phyloP scores from a whole-genome alignment of 129 eudicot genomes.

The Erigeron canadensis region DNA sequence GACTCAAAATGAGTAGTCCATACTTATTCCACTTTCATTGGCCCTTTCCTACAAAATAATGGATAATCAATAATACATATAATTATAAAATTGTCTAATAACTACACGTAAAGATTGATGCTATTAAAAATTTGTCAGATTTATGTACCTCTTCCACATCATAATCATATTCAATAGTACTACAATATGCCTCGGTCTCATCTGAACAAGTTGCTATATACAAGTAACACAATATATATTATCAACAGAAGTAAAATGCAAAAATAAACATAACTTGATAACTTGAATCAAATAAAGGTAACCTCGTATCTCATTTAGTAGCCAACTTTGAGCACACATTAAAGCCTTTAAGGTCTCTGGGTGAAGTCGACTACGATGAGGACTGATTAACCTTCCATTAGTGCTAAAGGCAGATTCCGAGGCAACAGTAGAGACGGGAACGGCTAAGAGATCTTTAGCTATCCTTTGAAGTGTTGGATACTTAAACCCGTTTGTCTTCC shows the following conservation, averaged over 20 bases:
- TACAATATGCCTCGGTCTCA: neutral
- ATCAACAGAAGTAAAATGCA: neutral
- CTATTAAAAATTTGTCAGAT: too few relatives aligned
- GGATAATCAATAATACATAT: too few relatives aligned
- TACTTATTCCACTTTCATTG: too few relatives aligned
- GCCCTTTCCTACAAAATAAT: too few relatives aligned
- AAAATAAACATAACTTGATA: neutral
- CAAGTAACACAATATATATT: neutral
- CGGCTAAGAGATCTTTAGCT: conserved; percentile 19
- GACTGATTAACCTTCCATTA: neutral
- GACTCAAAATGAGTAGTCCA: too few relatives aligned
- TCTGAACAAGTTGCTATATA: neutral
- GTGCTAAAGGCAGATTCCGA: neutral
- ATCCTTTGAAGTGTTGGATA: conserved; percentile 29
- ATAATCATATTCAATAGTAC: neutral
- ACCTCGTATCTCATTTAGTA: neutral
- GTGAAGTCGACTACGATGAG: neutral
- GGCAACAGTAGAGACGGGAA: conserved; percentile 24
- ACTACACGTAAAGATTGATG: too few relatives aligned
- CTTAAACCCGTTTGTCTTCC: conserved; percentile 16
- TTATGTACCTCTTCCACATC: neutral
- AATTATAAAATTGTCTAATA: too few relatives aligned
- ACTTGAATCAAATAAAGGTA: neutral
- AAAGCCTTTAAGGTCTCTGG: neutral
- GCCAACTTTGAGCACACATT: neutral